Evolutionary conservation across 1,284 basidiomycete genomes (phyloP), one percentile per base, ranked within the genome.

Genomic region (Blastosporella zonata): DNA sequence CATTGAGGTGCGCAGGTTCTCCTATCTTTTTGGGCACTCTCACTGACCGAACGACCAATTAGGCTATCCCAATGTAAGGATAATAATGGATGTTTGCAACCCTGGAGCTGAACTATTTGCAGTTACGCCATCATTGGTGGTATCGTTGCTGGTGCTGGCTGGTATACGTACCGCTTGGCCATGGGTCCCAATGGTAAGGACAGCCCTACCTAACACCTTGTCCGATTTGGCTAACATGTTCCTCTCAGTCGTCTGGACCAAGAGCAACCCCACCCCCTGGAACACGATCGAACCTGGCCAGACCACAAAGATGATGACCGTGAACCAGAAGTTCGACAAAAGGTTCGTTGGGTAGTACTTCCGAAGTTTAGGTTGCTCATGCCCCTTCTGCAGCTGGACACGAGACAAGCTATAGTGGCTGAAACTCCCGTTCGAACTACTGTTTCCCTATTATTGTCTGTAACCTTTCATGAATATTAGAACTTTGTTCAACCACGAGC

Each of bases 61-160:
- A 90, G 88, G 87, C 87, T 47, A 79, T 87, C 61, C 88, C 88
- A 42, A 84, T 90, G 87, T 89, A 67, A 75, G 84, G 46, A 31
- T 28, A 27, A 22, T 21, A 20, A 40, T 29, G 28, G 22, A 28
- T 33, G n/a, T 35, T 36, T 8, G 7, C 13, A 25, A 39, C 25
- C 43, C 29, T 31, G 22, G 49, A 47, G 20, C 50, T 51, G 23
- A 55, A 46, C 25, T 45, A 13, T 43, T 44, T 50, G 9, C 56
- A 90, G 87, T 55, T 90, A 87, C 62, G 79, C 77, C 49, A 79
- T 90, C 61, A 76, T 90, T 49, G 84, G 82, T 46, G 62, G 77
- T 44, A 80, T 86, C 33, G 67, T 87, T 41, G 69, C 62, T 28
- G 88, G 89, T 55, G 83, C 79, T 22, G 55, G 61, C n/a, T 90